Evolutionary conservation across 1,139 yeast genomes (phyloP).

Genomic region (Geotrichum klebahnii): DNA sequence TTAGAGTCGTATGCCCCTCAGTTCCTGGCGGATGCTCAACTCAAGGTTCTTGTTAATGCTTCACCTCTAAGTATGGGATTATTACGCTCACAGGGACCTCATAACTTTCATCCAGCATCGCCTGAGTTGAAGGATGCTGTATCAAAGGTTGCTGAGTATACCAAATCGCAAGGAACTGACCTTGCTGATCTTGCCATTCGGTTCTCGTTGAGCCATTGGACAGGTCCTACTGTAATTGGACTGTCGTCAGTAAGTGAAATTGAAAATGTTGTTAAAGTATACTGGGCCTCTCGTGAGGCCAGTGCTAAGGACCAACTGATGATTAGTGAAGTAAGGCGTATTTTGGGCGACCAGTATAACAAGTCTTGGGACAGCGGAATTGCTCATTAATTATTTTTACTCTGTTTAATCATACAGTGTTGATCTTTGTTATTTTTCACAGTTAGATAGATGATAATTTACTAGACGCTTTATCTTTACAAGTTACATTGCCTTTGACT

Average conservation of each 20-base stretch:
- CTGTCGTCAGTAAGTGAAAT: slow-evolving; percentile 62
- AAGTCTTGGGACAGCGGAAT: slow-evolving; percentile 75
- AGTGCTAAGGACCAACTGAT: slow-evolving; percentile 44
- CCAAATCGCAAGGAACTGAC: slow-evolving; percentile 48
- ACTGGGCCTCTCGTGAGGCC: slow-evolving; percentile 46
- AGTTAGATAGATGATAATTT: too few relatives aligned
- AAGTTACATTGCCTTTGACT: too few relatives aligned
- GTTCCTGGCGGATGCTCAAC: slow-evolving; percentile 52
- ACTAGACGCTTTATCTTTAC: too few relatives aligned
- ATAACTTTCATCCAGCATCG: slow-evolving; percentile 77
- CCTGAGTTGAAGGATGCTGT: slow-evolving; percentile 55
- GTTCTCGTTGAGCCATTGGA: slow-evolving; percentile 65
- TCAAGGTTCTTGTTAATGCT: slow-evolving; percentile 64
- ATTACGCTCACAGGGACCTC: slow-evolving; percentile 63
- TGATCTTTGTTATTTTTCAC: too few relatives aligned
- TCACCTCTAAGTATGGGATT: slow-evolving; percentile 88
- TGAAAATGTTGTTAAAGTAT: slow-evolving; percentile 56
- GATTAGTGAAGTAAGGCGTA: slow-evolving; percentile 45
- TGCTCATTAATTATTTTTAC: slow-evolving; percentile 35
- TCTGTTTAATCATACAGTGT: too few relatives aligned
- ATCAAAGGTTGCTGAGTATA: slow-evolving; percentile 48
- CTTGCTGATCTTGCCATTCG: slow-evolving; percentile 79
- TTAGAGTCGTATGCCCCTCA: slow-evolving; percentile 49
- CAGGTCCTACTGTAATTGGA: slow-evolving; percentile 69
- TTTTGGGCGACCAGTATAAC: slow-evolving; percentile 53